Base-by-base conservation (phyloP, 2,329 filamentous ascomycete genomes). In the Fusarium sp. region DNA sequence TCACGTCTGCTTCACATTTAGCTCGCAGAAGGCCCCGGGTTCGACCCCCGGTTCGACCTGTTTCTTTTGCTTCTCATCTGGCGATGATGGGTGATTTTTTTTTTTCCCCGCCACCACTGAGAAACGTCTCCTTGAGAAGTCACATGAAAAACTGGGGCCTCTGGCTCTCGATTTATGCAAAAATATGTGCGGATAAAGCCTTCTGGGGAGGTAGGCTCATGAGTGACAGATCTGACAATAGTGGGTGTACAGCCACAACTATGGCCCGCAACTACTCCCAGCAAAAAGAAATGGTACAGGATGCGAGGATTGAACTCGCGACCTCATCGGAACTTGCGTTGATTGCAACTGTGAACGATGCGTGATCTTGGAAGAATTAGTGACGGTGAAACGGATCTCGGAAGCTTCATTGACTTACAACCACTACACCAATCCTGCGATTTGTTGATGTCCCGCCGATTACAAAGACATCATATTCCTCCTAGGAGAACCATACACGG, bases 231-330 rank as follows among this genome's bases (percentile, higher is more conserved):
- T 27, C 24, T 27, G 24, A 27, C 24, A 5, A 27, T 27, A 27
- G 24, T 27, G 5, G 5, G 24, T 27, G 24, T 27, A 27, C 24
- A 27, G 24, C 24, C 5, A 27, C 24, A 27, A 27, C 24, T 27
- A 27, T 27, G 24, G 5, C 24, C 24, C 6, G 24, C 24, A 27
- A 27, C 24, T 5, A 6, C 5, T 27, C 24, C 24, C 24, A 27
- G 37, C 27, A 52, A 33, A 35, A 63, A 63, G 29, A 52, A 48
- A 48, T 24, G 7, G n/a, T 63, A 63, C 60, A 63, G 60, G 60
- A 63, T 63, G 60, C 63, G 67, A 62, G 67, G 43, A 22, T 69
- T 52, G 63, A 69, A 69, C 67, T 62, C 67, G 63, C 63, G 67
- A 59, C 67, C 63, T 69, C 43, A 60, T n/a, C 60, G 67, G 43